Base-by-base conservation (phyloP, 768 basidiomycete species). In the Paxillus involutus region DNA sequence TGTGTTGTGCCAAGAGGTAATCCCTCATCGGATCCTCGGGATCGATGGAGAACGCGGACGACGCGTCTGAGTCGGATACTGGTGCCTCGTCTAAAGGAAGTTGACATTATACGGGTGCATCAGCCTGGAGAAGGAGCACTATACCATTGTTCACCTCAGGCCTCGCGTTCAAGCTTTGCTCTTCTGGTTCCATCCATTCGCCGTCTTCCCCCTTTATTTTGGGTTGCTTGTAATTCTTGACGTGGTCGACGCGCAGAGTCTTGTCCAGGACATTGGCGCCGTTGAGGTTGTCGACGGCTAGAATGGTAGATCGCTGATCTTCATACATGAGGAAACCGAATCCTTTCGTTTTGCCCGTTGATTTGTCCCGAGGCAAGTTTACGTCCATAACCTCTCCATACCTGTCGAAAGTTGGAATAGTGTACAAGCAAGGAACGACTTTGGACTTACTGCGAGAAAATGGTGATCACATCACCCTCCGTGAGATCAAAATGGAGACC, bases 251-350 rank as follows among this genome's bases (percentile, higher is more conserved):
- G 16, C 94, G 86, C 47, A 99, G 75, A 3, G 86, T 96, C 61
- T 86, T 79, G 14, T 89, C 92, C 32, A 97, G 75, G 40, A 98
- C 88, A 50, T 84, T 84, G 44, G 94, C 91, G 40, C 97, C 97
- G 65, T 97, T 98, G 71, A 99, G 85, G 75, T 99, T 99, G 75
- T 99, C 97, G 57, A 99, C 96, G 9, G 97, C 97, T 46, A 99
- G 80, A 47, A 98, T 71, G 6, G 97, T 99, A 55, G 93, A 96
- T 45, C 93, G 83, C 73, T 99, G 97, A 71, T 99, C 94, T 73
- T 96, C 94, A 71, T 98, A 99, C 97, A 98, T 98, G 58, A 98
- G 77, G 76, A 98, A 99, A 9, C 84, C 95, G 68, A 98, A 99
- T 2, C 97, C 97, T 64, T 76, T 85, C 0, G 88, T 78, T 66